Base-by-base conservation (phyloP, 2,329 filamentous ascomycete genomes). In the Cadophora sp. region DNA sequence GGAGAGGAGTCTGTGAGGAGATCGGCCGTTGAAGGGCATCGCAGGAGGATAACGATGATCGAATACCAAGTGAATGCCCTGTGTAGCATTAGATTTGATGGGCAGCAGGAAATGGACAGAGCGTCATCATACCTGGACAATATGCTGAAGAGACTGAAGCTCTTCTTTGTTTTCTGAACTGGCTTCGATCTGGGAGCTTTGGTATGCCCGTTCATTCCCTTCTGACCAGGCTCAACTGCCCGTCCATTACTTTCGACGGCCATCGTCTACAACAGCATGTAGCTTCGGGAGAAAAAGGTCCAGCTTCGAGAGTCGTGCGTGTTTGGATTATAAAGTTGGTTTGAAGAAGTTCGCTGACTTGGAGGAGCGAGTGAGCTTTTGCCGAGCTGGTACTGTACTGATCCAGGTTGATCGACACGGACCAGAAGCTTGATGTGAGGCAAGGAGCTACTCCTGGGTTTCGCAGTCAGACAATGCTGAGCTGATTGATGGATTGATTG, bases 41-140 rank as follows among this genome's bases (percentile, higher is more conserved):
- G 88, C 78, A 99, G 91, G 67, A 95, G 80, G 64, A 96, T 82
- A 27, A 91, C 96, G 68, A 94, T 79, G 71, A 98, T 89, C 43
- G 89, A 85, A 78, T 96, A 97, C 95, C 95, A 99, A 22, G 93
- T 91, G 66, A 90, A 79, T 53, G 97, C 79, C 75, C 95, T 95
- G 70, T 61, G 45, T 56, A 16, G 48, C n/a, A 24, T 62, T 55
- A 64, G 62, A 53, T 73, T 64, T 67, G 30, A 27, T 24, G 11
- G 33, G 24, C 20, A 59, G 18, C 27, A 47, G 9, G 7, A 9
- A 36, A 8, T 24, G 48, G 30, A 41, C 50, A 22, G 3, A 47
- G 1, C 33, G 67, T 58, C 64, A 45, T 71, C 80, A 65, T 81
- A 88, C 88, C 88, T 86, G 18, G 87, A 85, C 39, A 84, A 70